phyloP scores from a whole-genome alignment of 176 grass and related monocot species.

The Poa pratensis region DNA sequence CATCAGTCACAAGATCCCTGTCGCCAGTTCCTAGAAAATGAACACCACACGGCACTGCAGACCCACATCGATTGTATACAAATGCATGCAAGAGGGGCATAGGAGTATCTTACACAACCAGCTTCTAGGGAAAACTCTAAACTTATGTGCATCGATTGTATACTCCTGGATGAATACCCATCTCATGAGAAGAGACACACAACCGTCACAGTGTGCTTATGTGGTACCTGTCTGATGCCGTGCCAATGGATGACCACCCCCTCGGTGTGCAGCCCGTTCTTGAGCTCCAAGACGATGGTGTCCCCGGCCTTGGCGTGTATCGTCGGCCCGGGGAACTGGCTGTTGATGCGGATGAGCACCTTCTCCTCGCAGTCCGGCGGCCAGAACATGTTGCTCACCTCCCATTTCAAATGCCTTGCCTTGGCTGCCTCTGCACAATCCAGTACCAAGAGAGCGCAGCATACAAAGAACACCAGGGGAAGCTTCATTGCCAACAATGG shows the following conservation, averaged over 20 bases:
- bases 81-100: too few relatives aligned
- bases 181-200: not conserved
- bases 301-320: constrained; percentile 65
- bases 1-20: too few relatives aligned
- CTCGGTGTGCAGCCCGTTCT: constrained; percentile 71
- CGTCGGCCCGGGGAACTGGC: constrained; percentile 72
- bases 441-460: constrained; percentile 9
- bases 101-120: too few relatives aligned
- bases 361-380: constrained; percentile 77
- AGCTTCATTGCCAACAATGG: constrained; percentile 19
- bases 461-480: constrained; percentile 24
- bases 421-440: constrained; percentile 47
- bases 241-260: constrained; percentile 92
- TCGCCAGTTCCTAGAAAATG: too few relatives aligned
- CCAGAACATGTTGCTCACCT: constrained; percentile 70
- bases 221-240: constrained; percentile 66
- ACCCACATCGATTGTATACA: too few relatives aligned
- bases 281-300: constrained; percentile 64
- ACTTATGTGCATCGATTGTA: too few relatives aligned
- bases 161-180: too few relatives aligned
- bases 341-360: constrained; percentile 71
- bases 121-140: too few relatives aligned
- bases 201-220: not conserved
- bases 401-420: constrained; percentile 66
- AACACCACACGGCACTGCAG: too few relatives aligned